Base-by-base conservation (phyloP, 352 stramenopile species). In the Lagenidium giganteum region DNA sequence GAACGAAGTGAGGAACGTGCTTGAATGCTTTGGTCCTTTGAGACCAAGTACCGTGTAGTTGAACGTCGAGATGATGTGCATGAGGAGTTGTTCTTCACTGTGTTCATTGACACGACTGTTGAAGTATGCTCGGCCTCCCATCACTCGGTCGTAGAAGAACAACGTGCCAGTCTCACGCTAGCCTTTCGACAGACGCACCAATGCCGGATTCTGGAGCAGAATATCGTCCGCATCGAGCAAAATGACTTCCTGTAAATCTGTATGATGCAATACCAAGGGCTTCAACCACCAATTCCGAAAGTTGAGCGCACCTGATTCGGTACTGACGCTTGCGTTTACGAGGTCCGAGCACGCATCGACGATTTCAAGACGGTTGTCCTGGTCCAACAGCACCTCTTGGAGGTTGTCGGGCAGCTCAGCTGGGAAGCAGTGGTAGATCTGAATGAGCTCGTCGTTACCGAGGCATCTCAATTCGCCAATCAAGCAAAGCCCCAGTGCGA, bases 331-430 rank as follows among this genome's bases (percentile, higher is more conserved):
- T 11, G 33, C 16, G n/a, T 21, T 47, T 12, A 80, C 18, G 22
- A 77, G 33, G 8, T 85, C 57, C 0, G 51, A 42, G 57, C 71
- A 85, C 17, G 76, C 67, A 42, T 85, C 72, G n/a, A 85, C 46
- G 44, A 85, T 70, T 43, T 82, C 72, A 16, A 82, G 51, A 4
- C 49, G 32, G 8, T 54, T 35, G 47, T 85, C 72, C 14, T 65
- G 53, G 14, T 41, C 35, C 5, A 47, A 64, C n/a, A 85, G 49
- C 23, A 85, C 39, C 22, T 51, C 47, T 6, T 54, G 51, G 11
- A 47, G 54, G 8, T 61, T 51, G 11, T 24, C 31, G 0, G 71
- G 75, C 16, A 84, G 59, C 38, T 84, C 71, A 5, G 64, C 46
- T 0, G 54, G 29, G n/a, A 67, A 33, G 37, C 63, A 73, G 42